Base-by-base conservation (phyloP, 106 monocot genomes). In the Apostasia shenzhenica region DNA sequence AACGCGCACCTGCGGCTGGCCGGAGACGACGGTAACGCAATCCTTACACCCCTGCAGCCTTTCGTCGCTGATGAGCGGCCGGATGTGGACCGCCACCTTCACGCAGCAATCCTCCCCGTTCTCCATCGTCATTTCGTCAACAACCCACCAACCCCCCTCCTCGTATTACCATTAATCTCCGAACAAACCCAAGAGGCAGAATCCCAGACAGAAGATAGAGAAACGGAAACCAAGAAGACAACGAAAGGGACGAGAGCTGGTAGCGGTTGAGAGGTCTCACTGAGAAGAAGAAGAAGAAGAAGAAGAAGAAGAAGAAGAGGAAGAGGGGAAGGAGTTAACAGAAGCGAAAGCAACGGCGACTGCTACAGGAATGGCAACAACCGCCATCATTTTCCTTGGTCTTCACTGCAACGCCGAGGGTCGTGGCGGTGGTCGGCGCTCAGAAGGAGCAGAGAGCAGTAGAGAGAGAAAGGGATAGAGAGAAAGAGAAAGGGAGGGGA, bases 21-120 rank as follows among this genome's bases (percentile, higher is more conserved):
- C 72, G 53, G 88, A 53, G 58, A 89, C 78, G 53, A 97, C 81
- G 48, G 81, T 56, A 61, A 92, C 92, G 51, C 95, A 97, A 75
- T 92, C 92, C 69, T 97, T 92, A 63, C 95, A 97, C 0, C 95
- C 91, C 77, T 92, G 95, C 64, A 85, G 63, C 70, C 80, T 72
- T 81, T 97, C 95, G 52, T 89, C 92, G 4, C 86, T 88, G 70
- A 97, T 89, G 59, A 97, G 84, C 14, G 95, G 95, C 68, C 95
- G 59, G 72, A 92, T 71, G 68, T 97, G 95, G 10, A 97, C 92
- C 42, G 95, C 95, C 51, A 97, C 95, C 73, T 92, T 97, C 12
- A 97, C 95, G 55, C 92, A 83, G 85, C 95, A 97, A 72, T 92
- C 89, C 71, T 87, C 79, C 48, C 89, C 86, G 68, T 81, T 82